These are phyloP conservation scores for Gardenia jasminoides DNA, from an alignment of 257 asterid species.

Conservation along the genomic window DNA sequence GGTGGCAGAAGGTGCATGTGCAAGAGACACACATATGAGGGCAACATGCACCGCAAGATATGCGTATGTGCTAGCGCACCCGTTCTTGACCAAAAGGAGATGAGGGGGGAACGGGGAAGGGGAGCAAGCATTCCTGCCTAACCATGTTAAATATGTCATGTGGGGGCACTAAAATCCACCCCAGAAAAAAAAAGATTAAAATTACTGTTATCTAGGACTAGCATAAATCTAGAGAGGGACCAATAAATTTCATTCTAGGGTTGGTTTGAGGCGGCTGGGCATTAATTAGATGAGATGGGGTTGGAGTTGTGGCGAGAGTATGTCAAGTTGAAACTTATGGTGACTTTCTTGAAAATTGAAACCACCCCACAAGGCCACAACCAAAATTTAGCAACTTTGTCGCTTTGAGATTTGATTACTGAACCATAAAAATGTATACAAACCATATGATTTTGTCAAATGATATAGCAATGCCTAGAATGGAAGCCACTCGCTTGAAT, in stretches of 20 bases:
- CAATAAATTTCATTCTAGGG: not conserved
- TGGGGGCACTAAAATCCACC: constrained; percentile 25
- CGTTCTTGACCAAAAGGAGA: constrained; percentile 36
- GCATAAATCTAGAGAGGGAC: not conserved
- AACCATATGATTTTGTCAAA: too few species aligned
- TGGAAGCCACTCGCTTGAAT: too few species aligned
- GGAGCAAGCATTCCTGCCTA: constrained; percentile 20
- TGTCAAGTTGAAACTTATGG: not conserved
- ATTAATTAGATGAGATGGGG: not conserved
- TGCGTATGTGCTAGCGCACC: constrained; percentile 47
- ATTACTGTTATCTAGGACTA: not conserved
- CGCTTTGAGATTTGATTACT: too few species aligned
- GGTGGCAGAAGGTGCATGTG: constrained; percentile 59
- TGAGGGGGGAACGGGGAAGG: not conserved
- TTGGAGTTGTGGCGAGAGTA: not conserved
- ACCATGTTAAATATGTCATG: constrained; percentile 19
- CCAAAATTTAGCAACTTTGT: not conserved
- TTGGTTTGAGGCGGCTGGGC: not conserved
- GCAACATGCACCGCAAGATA: constrained; percentile 54
- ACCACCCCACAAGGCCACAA: not conserved
- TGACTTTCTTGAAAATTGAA: not conserved
- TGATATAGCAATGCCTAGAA: too few species aligned
- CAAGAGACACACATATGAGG: constrained; percentile 23
- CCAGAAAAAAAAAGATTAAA: not conserved
- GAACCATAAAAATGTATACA: too few species aligned